A percentile compares a stretch with the other conserved stretches of the same genome.
Conservation (phyloP, 495 filamentous ascomycete species). For the Rhizodiscina lignyota region DNA sequence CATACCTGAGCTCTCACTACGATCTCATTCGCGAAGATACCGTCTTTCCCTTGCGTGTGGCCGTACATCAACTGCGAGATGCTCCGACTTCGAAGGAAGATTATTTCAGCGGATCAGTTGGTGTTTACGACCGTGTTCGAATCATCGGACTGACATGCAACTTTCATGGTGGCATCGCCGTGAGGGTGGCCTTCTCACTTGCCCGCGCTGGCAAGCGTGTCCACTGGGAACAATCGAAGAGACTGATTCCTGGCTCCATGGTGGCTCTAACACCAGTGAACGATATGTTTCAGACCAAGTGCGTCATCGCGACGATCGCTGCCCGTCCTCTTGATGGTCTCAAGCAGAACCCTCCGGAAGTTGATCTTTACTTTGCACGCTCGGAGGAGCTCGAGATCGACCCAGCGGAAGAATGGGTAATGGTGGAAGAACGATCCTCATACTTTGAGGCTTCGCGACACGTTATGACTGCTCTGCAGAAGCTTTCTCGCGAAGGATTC, state of each 20-base stretch:
- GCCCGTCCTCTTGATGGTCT: slow-evolving; percentile 48
- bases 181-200: slow-evolving; percentile 55
- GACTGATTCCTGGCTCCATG: slow-evolving; percentile 50
- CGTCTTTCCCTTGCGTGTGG: slow-evolving; percentile 20
- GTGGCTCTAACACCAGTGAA: slow-evolving; percentile 50
- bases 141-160: slow-evolving; percentile 1
- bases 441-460: slow-evolving; percentile 65
- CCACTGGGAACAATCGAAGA: slow-evolving; percentile 58
- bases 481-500: slow-evolving; percentile 26
- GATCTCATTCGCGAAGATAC: slow-evolving; percentile 29
- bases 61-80: slow-evolving; percentile 16
- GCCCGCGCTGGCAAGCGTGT: slow-evolving; percentile 49
- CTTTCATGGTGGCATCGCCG: slow-evolving; percentile 46
- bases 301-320: slow-evolving; percentile 56
- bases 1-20: slow-evolving; percentile 21
- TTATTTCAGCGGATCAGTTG: slow-evolving; percentile 29
- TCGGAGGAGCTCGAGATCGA: slow-evolving; percentile 49
- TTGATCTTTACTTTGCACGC: slow-evolving; percentile 59
- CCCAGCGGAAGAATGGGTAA: slow-evolving; percentile 51
- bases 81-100: slow-evolving; percentile 13
- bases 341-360: slow-evolving; percentile 45
- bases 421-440: slow-evolving; percentile 55
- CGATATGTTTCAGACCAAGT: slow-evolving; percentile 48
- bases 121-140: slow-evolving; percentile 58
- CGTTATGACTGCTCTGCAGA: slow-evolving; percentile 57